A percentile compares a stretch with the other conserved stretches of the same genome.
These are phyloP conservation scores for Penicillium ucsense DNA, from an alignment of 495 filamentous ascomycete species.

Conservation along the genomic window DNA sequence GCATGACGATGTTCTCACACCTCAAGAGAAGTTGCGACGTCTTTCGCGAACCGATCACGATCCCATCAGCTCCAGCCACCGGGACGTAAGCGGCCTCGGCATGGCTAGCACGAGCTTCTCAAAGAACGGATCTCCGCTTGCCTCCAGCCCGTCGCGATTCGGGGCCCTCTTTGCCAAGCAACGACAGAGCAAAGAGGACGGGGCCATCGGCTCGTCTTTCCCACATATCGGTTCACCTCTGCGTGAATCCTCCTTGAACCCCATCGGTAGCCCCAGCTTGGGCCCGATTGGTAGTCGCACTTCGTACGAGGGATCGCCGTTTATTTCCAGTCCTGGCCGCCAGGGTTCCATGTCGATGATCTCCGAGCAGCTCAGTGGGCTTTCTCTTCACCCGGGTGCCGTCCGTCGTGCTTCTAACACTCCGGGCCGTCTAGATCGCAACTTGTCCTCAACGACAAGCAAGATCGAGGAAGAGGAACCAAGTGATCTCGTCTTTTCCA, in stretches of 20 bases:
- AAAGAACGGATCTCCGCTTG: conserved; percentile 73
- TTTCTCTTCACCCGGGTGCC: conserved; percentile 39
- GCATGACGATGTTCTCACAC: conserved; percentile 87
- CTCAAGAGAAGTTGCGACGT: conserved; percentile 76
- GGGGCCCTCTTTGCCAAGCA: conserved; percentile 71
- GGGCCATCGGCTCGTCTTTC: conserved; percentile 53
- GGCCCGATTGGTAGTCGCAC: conserved; percentile 44
- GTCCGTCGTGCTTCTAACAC: conserved; percentile 29
- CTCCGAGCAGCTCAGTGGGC: conserved; percentile 53
- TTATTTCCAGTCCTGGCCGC: conserved; percentile 56
- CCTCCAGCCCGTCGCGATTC: conserved; percentile 79
- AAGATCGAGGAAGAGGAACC: conserved; percentile 62
- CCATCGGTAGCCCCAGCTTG: conserved; percentile 53
- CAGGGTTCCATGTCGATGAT: conserved; percentile 58
- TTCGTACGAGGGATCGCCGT: conserved; percentile 51
- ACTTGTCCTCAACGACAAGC: conserved; percentile 43
- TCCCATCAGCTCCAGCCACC: conserved; percentile 42
- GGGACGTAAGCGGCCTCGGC: conserved; percentile 50
- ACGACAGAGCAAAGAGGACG: conserved; percentile 65
- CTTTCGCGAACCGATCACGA: conserved; percentile 66
- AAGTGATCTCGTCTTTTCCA: conserved; percentile 65
- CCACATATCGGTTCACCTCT: conserved; percentile 90
- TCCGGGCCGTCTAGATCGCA: conserved; percentile 31
- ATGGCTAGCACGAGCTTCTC: conserved; percentile 51
- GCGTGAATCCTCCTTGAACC: conserved; percentile 64